These are phyloP conservation scores for Phaeosphaeria sp. DNA, from an alignment of 2,329 filamentous ascomycete species.

Conservation along the genomic window DNA sequence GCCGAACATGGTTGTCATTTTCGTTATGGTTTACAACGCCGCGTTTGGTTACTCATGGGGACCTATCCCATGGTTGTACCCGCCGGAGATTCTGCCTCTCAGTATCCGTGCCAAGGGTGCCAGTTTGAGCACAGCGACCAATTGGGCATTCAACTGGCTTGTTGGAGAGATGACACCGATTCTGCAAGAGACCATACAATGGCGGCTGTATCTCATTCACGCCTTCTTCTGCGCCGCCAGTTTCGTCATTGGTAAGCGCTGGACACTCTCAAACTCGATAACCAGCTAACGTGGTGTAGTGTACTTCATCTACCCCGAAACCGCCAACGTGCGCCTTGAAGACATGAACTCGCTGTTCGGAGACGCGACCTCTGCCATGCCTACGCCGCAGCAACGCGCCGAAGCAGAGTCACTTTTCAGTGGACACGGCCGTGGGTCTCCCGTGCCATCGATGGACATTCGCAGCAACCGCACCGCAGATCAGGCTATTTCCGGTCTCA, in stretches of 20 bases:
- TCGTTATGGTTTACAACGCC: slow-evolving; percentile 98
- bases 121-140: slow-evolving; percentile 92
- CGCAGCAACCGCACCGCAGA: slow-evolving; percentile 59
- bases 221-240: slow-evolving; percentile 95
- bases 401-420: slow-evolving; percentile 86
- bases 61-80: slow-evolving; percentile 97
- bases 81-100: slow-evolving; percentile 95
- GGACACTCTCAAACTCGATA: neutral
- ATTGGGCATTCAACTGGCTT: slow-evolving; percentile 98
- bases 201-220: slow-evolving; percentile 93
- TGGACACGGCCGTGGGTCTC: slow-evolving; percentile 69
- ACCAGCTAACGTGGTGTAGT: slow-evolving; percentile 62
- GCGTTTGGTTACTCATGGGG: slow-evolving; percentile 98
- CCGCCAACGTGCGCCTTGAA: slow-evolving; percentile 90
- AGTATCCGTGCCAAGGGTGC: slow-evolving; percentile 98
- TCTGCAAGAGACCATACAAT: slow-evolving; percentile 88
- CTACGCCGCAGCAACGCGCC: slow-evolving; percentile 77
- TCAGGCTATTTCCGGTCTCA: slow-evolving; percentile 77
- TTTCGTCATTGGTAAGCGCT: slow-evolving; percentile 88
- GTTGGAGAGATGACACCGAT: slow-evolving; percentile 95
- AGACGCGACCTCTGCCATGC: slow-evolving; percentile 83
- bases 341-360: slow-evolving; percentile 97
- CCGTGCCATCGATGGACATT: slow-evolving; percentile 77
- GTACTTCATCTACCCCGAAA: slow-evolving; percentile 97
- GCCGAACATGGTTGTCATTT: slow-evolving; percentile 84